Conservation (phyloP, 371 early-diverging fungal species). For the Blakeslea trispora region DNA sequence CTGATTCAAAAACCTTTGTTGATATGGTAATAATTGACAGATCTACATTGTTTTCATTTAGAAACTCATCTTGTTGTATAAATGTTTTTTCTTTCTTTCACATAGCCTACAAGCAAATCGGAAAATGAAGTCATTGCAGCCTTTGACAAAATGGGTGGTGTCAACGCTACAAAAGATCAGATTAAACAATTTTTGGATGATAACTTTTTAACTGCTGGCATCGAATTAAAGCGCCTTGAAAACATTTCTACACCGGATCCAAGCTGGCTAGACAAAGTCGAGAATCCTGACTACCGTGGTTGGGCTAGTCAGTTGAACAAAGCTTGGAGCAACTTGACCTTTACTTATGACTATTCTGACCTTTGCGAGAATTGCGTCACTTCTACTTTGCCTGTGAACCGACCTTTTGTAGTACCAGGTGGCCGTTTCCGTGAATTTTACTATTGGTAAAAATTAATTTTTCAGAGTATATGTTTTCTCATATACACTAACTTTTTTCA, state of each 20-base stretch:
- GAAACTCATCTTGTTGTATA: too few species aligned
- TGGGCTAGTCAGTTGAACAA: conserved; percentile 56
- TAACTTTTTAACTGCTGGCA: conserved; percentile 61
- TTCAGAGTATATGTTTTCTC: not conserved
- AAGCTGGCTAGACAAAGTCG: conserved; percentile 51
- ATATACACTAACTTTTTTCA: too few species aligned
- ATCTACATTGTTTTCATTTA: too few species aligned
- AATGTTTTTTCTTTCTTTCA: too few species aligned
- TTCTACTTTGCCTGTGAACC: conserved; percentile 54
- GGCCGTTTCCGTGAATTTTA: conserved; percentile 90
- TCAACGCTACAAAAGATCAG: conserved; percentile 44
- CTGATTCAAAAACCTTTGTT: conserved; percentile 77
- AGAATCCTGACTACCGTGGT: conserved; percentile 49
- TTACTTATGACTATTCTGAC: conserved; percentile 46
- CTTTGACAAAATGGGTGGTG: conserved; percentile 53
- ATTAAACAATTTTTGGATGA: conserved; percentile 57
- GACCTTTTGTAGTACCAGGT: conserved; percentile 87
- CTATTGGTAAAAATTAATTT: conserved; percentile 65
- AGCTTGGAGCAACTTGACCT: conserved; percentile 65
- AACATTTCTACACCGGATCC: conserved; percentile 30
- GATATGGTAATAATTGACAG: conserved; percentile 62
- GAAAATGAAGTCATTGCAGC: conserved; percentile 51
- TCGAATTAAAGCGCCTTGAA: conserved; percentile 20
- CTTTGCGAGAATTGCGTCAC: conserved; percentile 61
- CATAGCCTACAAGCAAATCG: conserved; percentile 63